These are phyloP conservation scores for Gynandropsis gynandra DNA, from an alignment of 345 rosid genomes.

Conservation along the genomic window DNA sequence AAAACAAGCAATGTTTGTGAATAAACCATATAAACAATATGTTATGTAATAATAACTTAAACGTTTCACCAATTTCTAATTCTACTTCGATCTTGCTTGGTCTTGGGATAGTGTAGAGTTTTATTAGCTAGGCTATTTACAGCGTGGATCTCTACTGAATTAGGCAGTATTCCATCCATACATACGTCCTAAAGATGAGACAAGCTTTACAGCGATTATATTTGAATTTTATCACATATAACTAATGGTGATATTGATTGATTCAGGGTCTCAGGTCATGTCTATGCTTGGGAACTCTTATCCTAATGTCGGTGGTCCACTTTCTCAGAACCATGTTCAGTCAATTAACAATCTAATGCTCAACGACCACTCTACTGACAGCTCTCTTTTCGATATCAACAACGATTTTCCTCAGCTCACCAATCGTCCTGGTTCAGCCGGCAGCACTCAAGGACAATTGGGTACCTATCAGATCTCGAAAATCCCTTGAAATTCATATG, in stretches of 20 bases:
- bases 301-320: constrained; percentile 71
- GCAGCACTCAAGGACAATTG: constrained; percentile 96
- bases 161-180: too few species aligned
- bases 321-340: constrained; percentile 82
- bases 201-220: constrained; percentile 5
- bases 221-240: constrained; percentile 5
- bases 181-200: background rate
- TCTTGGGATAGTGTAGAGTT: constrained; percentile 2
- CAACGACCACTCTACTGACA: constrained; percentile 69
- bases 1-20: constrained; percentile 10
- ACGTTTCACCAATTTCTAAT: background rate
- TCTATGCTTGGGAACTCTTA: constrained; percentile 78
- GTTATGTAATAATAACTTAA: background rate
- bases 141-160: background rate
- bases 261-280: constrained; percentile 87
- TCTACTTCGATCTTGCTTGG: constrained; percentile 3
- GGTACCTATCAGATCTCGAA: constrained; percentile 34
- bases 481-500: constrained; percentile 15
- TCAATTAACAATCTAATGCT: constrained; percentile 79
- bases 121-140: background rate
- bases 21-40: background rate
- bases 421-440: constrained; percentile 94
- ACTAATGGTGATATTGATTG: constrained; percentile 7
- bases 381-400: constrained; percentile 87
- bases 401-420: constrained; percentile 89